Percentiles rank a stretch among this genome's conserved stretches.
Evolutionary conservation across 2,329 filamentous ascomycete species (phyloP).

Genomic region (Pestalotiopsis sp.): DNA sequence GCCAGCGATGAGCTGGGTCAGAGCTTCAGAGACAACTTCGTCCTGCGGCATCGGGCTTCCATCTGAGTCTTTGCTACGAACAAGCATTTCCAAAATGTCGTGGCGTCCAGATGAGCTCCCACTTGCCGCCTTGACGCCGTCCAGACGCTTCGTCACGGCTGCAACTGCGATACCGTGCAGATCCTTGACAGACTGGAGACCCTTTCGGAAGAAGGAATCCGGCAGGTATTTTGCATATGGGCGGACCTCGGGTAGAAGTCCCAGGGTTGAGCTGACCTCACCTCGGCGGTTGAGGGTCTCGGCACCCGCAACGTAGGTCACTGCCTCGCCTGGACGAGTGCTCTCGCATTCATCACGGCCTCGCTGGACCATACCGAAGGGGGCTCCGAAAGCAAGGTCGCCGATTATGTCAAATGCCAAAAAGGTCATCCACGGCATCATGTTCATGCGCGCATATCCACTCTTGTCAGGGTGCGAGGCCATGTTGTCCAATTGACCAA

Average conservation of each 20-base stretch:
- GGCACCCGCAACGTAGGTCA: conserved; percentile 6
- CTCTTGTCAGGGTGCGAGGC: not conserved
- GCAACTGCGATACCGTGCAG: conserved; percentile 10
- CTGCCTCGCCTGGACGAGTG: not conserved
- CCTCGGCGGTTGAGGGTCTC: conserved; percentile 13
- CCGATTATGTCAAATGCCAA: conserved; percentile 14
- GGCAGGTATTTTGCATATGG: conserved; percentile 6
- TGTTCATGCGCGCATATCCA: conserved; percentile 3
- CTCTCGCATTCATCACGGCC: conserved; percentile 12
- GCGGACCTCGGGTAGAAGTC: conserved; percentile 1
- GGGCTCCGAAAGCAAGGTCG: conserved; percentile 11
- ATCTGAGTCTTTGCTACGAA: conserved; percentile 1
- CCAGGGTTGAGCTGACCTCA: conserved; percentile 10
- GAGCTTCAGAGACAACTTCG: conserved; percentile 8
- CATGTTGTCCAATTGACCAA: conserved; percentile 6
- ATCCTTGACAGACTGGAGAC: conserved; percentile 3
- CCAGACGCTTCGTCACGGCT: conserved; percentile 9
- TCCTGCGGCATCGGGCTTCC: conserved; percentile 4
- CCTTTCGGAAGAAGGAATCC: conserved; percentile 10
- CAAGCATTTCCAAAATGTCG: conserved; percentile 11
- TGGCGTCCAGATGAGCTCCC: not conserved
- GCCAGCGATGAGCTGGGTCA: conserved; percentile 12
- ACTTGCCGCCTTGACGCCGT: not conserved
- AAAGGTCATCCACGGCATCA: conserved; percentile 13
- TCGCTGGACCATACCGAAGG: conserved; percentile 11